These are phyloP conservation scores for Fusarium kyushuense DNA, from an alignment of 2,329 filamentous ascomycete genomes.

Conservation along the genomic window DNA sequence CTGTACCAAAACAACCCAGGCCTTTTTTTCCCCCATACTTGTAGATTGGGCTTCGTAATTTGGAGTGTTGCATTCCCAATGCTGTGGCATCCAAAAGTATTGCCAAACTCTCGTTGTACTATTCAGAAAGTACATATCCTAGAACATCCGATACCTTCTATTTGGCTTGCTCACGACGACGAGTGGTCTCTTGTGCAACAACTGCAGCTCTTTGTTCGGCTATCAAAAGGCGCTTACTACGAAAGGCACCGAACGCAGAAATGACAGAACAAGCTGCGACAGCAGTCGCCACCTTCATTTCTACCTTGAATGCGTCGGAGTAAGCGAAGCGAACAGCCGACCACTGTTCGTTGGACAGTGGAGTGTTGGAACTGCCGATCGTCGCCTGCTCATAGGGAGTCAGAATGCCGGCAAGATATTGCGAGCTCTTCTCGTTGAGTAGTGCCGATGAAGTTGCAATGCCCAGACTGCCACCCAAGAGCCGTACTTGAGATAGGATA, in stretches of 20 bases:
- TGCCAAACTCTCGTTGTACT: background rate
- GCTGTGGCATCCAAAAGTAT: background rate
- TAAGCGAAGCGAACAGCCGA: conserved; percentile 55
- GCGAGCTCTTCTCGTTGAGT: conserved; percentile 50
- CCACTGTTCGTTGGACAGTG: conserved; percentile 49
- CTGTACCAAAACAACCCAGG: background rate
- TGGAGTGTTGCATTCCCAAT: background rate
- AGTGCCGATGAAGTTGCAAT: conserved; percentile 66
- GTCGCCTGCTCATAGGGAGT: conserved; percentile 48
- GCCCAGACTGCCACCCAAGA: conserved; percentile 66
- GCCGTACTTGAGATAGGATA: conserved; percentile 63
- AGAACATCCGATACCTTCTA: background rate
- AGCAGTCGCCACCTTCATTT: conserved; percentile 61
- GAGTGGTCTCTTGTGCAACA: conserved; percentile 33
- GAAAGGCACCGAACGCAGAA: conserved; percentile 56
- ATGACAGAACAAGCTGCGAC: conserved; percentile 58
- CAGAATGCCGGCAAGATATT: conserved; percentile 48
- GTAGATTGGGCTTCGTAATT: background rate
- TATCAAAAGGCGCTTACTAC: conserved; percentile 41
- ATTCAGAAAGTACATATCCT: background rate
- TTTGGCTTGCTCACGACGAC: conserved; percentile 23
- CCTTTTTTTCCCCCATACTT: background rate
- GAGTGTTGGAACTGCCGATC: conserved; percentile 38
- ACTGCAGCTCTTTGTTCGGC: conserved; percentile 38
- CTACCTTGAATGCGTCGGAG: conserved; percentile 58